phyloP scores from a whole-genome alignment of 805 yeast species.

The Pichia paraexigua region DNA sequence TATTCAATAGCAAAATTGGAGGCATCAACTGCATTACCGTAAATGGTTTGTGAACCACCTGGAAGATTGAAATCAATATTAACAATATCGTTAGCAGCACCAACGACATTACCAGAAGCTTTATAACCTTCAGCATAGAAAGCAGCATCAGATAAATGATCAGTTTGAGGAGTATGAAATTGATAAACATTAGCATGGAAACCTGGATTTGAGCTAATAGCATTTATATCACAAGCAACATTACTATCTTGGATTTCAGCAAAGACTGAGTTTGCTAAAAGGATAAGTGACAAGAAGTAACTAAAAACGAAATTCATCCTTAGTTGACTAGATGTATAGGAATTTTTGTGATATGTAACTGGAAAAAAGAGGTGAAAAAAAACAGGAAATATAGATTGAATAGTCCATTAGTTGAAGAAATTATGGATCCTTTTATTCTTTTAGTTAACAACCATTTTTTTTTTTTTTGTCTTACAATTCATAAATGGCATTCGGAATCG shows the following conservation, averaged over 20 bases:
- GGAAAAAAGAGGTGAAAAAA: no score
- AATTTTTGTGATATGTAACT: no score
- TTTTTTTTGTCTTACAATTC: no score
- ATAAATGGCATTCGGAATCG: no score
- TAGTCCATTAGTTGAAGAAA: no score
- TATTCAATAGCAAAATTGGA: conserved; percentile 5
- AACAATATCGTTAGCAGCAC: conserved; percentile 3
- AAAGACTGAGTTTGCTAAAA: background rate
- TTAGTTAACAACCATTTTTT: no score
- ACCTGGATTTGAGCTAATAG: background rate
- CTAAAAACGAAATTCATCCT: no score
- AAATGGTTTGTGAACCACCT: background rate
- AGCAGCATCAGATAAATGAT: background rate
- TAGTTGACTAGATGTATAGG: no score
- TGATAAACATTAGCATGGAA: background rate
- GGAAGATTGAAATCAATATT: background rate
- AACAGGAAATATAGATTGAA: no score
- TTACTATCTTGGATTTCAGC: background rate
- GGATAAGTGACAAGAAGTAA: no score
- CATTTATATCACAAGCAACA: background rate
- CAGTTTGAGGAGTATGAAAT: background rate
- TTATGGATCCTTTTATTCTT: no score
- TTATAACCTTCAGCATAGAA: conserved; percentile 7
- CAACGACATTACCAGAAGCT: background rate
- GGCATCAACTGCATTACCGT: conserved; percentile 3